Percentiles rank a stretch among this genome's conserved stretches.
Conservation (phyloP, 305 asterid genomes). For the Fraxinus ornus region DNA sequence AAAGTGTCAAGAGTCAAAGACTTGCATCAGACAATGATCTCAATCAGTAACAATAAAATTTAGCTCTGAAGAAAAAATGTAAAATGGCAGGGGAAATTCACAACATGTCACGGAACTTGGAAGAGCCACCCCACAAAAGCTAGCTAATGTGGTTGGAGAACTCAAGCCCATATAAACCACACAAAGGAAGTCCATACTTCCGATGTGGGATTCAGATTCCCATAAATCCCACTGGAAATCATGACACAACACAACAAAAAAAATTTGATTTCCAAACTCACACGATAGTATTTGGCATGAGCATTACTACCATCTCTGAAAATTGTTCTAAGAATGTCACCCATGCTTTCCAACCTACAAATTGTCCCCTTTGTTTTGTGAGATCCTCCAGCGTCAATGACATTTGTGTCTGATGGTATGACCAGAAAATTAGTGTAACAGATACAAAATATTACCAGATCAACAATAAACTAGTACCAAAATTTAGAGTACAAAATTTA, state of each 20-base stretch:
- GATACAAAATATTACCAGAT: constrained; percentile 3
- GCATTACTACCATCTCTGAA: constrained; percentile 58
- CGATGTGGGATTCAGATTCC: no score
- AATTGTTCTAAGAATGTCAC: constrained; percentile 70
- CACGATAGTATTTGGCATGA: constrained; percentile 90
- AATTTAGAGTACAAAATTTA: neutral
- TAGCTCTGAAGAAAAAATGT: neutral
- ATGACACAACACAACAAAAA: neutral
- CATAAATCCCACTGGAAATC: neutral
- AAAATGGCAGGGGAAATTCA: neutral
- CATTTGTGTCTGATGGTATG: constrained; percentile 51
- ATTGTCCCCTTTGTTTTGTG: constrained; percentile 52
- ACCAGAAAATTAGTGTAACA: constrained; percentile 23
- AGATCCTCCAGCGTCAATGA: constrained; percentile 54
- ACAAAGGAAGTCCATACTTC: no score
- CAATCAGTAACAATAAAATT: constrained; percentile 9
- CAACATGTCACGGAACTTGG: neutral
- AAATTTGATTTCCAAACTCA: constrained; percentile 37
- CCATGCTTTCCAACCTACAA: constrained; percentile 82
- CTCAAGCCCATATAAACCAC: no score
- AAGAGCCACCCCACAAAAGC: no score
- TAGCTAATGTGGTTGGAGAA: no score
- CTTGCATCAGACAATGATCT: constrained; percentile 28
- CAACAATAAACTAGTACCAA: constrained; percentile 1
- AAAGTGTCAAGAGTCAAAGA: constrained; percentile 30